Base-by-base conservation (phyloP, 2,329 filamentous ascomycete genomes). In the Trichoderma endophyticum region DNA sequence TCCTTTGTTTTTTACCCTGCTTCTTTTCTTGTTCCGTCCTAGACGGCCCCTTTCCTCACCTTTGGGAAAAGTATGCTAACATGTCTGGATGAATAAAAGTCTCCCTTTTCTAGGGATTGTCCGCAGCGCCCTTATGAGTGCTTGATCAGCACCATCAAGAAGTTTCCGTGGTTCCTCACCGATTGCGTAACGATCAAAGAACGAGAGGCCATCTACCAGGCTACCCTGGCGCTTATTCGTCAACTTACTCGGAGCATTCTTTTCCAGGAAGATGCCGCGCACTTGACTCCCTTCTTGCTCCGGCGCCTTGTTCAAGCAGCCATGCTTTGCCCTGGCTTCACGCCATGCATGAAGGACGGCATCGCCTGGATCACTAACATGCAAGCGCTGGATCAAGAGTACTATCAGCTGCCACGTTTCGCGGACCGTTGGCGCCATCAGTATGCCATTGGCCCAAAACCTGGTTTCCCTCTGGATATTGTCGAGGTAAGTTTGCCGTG, bases 51-150 rank as follows among this genome's bases (percentile, higher is more conserved):
- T 3, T 1, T 51, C 39, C 18, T 6, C 11, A 5, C 15, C 15
- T 21, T n/a, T 21, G 28, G 18, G n/a, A 32, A 7, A 8, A 21
- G 3, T 18, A 26, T 39, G 57, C 75, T 74, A 24, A 75, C 60
- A 15, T 6, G 1, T 62, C 18, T 5, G 26, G 2, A 56, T 11
- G 1, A 6, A 28, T 30, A 28, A 66, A 36, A 91, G 88, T 89
- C 88, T 14, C 86, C 87, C 0, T 91, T 88, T 77, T 86, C 87
- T 9, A 85, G 83, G 71, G 84, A 89, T 30, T 90, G 88, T 75
- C 88, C 89, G 0, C 89, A 92, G 80, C 86, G 90, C 15, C 87
- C 89, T 2, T 91, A 87, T 71, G 90, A 92, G 81, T 89, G 86
- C 77, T 82, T 92, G 76, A 90, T 92, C 75, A 90, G 88, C 77